These are phyloP conservation scores for Leccinum rimulosum DNA, from an alignment of 768 basidiomycete species.

Conservation along the genomic window DNA sequence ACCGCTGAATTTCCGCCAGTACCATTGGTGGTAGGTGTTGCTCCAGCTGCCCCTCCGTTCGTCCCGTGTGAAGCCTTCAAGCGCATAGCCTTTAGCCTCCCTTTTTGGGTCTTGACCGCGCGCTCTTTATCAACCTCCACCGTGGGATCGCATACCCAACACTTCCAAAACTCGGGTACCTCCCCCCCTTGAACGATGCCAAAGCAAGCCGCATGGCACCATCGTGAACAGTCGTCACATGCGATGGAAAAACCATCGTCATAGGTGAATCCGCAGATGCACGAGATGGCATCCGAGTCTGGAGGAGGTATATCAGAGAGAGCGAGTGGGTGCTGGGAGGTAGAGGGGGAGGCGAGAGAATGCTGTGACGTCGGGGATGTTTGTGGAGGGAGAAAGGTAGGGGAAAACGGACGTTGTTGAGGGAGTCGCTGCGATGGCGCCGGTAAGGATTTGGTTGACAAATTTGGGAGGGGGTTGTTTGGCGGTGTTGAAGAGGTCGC, in stretches of 20 bases:
- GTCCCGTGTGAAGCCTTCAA: slow-evolving; percentile 26
- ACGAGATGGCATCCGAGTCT: slow-evolving; percentile 53
- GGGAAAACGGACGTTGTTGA: slow-evolving; percentile 21
- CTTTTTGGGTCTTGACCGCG: slow-evolving; percentile 45
- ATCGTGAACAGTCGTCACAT: slow-evolving; percentile 78
- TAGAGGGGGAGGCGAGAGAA: slow-evolving; percentile 19
- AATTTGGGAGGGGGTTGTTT: slow-evolving; percentile 7
- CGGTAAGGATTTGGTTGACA: slow-evolving; percentile 17
- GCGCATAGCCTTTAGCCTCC: slow-evolving; percentile 34
- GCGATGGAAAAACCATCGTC: slow-evolving; percentile 87
- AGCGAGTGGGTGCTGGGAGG: slow-evolving; percentile 19
- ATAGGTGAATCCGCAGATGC: slow-evolving; percentile 70
- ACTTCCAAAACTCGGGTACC: slow-evolving; percentile 75
- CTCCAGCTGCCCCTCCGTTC: slow-evolving; percentile 19
- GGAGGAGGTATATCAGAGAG: slow-evolving; percentile 24
- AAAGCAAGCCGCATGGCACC: slow-evolving; percentile 85
- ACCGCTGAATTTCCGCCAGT: slow-evolving; percentile 8
- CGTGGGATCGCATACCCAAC: slow-evolving; percentile 62
- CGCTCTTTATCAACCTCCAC: slow-evolving; percentile 45
- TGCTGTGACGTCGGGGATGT: slow-evolving; percentile 13
- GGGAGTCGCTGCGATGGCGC: slow-evolving; percentile 9
- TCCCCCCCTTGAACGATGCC: slow-evolving; percentile 48
- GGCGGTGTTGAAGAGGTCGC: slow-evolving; percentile 19
- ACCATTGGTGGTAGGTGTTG: slow-evolving; percentile 20
- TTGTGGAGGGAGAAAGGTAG: slow-evolving; percentile 16